These are phyloP conservation scores for Tremella yokohamensis DNA, from an alignment of 768 basidiomycete genomes.

Conservation along the genomic window DNA sequence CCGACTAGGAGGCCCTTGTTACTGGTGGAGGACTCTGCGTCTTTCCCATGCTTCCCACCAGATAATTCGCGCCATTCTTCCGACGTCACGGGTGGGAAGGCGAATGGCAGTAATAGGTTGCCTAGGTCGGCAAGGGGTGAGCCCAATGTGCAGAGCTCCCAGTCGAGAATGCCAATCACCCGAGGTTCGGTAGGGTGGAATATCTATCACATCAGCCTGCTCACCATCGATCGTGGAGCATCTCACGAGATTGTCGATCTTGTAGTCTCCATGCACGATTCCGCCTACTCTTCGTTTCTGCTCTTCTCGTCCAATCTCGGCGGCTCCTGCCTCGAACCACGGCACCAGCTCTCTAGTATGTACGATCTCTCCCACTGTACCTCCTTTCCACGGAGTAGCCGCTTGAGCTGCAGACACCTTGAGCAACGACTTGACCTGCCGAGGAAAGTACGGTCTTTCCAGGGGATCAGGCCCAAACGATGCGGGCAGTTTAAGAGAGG, in stretches of 20 bases:
- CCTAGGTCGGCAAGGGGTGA: conserved; percentile 89
- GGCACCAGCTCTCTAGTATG: conserved; percentile 65
- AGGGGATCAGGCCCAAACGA: conserved; percentile 42
- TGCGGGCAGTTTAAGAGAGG: conserved; percentile 60
- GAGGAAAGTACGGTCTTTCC: conserved; percentile 71
- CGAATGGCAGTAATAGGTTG: conserved; percentile 84
- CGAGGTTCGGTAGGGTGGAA: conserved; percentile 88
- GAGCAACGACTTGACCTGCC: conserved; percentile 85
- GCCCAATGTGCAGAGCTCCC: conserved; percentile 94
- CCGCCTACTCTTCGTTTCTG: conserved; percentile 63
- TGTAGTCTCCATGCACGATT: conserved; percentile 94
- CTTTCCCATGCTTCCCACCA: not conserved
- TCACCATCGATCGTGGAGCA: not conserved
- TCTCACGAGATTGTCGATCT: conserved; percentile 85
- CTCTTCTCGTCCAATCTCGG: conserved; percentile 69
- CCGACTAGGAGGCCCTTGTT: conserved; percentile 53
- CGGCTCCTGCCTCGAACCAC: conserved; percentile 63
- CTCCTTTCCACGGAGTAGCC: conserved; percentile 63
- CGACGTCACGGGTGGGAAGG: conserved; percentile 36
- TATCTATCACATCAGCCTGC: conserved; percentile 38
- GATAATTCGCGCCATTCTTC: conserved; percentile 20
- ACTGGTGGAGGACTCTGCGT: not conserved
- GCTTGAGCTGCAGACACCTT: conserved; percentile 76
- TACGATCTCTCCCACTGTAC: conserved; percentile 65
- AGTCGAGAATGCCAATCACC: conserved; percentile 93